These are phyloP conservation scores for Zygosaccharomyces pseudobailii DNA, from an alignment of 1,139 yeast genomes.

Conservation along the genomic window DNA sequence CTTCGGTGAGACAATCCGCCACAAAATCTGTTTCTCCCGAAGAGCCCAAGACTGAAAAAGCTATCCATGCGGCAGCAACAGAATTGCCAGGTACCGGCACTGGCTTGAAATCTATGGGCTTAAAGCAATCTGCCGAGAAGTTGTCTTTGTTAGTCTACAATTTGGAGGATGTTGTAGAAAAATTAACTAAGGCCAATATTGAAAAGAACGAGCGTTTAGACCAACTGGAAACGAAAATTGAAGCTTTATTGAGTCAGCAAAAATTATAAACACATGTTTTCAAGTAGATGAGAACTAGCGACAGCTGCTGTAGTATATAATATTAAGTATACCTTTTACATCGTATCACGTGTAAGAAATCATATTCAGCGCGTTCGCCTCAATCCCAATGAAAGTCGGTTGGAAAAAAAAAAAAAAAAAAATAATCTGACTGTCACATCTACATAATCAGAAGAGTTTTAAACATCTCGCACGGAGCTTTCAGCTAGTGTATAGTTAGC, in stretches of 20 bases:
- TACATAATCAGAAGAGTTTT: background rate
- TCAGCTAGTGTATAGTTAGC: background rate
- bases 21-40: constrained; percentile 19
- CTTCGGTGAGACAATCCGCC: constrained; percentile 18
- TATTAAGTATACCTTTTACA: background rate
- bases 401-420: background rate
- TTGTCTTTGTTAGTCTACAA: constrained; percentile 52
- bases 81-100: constrained; percentile 20
- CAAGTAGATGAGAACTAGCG: background rate
- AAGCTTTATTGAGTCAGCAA: constrained; percentile 33
- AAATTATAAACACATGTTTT: background rate
- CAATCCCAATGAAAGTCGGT: background rate
- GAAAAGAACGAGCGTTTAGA: constrained; percentile 60
- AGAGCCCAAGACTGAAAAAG: too few species aligned
- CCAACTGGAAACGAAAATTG: constrained; percentile 42
- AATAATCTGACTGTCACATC: too few species aligned
- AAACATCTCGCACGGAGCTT: background rate
- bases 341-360: background rate
- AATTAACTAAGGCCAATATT: constrained; percentile 48
- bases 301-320: background rate
- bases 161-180: constrained; percentile 51
- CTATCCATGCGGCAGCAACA: constrained; percentile 6
- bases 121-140: constrained; percentile 66
- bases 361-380: background rate
- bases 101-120: constrained; percentile 44